Evolutionary conservation across 164 flowering plant species (phyloP).

Genomic region (Piper longum): DNA sequence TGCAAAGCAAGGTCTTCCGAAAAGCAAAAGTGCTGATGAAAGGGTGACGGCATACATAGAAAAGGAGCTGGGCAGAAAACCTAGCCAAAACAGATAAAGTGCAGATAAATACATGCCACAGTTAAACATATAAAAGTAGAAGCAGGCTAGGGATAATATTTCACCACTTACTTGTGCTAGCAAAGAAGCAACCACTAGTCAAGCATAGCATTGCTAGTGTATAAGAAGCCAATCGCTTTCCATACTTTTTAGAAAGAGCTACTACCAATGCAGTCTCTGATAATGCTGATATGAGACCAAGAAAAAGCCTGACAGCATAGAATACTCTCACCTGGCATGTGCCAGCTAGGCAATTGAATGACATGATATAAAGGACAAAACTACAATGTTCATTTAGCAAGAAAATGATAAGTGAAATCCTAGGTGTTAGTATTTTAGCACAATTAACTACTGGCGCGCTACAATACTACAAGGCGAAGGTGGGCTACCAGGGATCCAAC

Average conservation of each 20-base stretch:
- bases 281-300: conserved; percentile 61
- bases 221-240: conserved; percentile 82
- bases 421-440: too few species aligned
- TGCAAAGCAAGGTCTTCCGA: conserved; percentile 63
- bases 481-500: too few species aligned
- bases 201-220: conserved; percentile 91
- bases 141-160: neutral
- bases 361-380: neutral
- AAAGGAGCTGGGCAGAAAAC: conserved; percentile 96
- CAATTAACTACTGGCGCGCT: too few species aligned
- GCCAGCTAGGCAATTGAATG: neutral
- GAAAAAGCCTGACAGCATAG: conserved; percentile 82
- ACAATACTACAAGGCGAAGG: too few species aligned
- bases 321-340: conserved; percentile 75
- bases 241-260: conserved; percentile 85
- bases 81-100: conserved; percentile 22
- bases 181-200: conserved; percentile 93
- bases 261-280: conserved; percentile 71
- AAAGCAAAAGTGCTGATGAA: conserved; percentile 72
- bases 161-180: conserved; percentile 77
- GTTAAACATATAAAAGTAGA: neutral
- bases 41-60: conserved; percentile 93
- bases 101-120: neutral
- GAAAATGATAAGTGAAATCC: too few species aligned
- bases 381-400: too few species aligned